Base-by-base conservation (phyloP, 1,284 basidiomycete genomes). In the Ganoderma leucocontextum region DNA sequence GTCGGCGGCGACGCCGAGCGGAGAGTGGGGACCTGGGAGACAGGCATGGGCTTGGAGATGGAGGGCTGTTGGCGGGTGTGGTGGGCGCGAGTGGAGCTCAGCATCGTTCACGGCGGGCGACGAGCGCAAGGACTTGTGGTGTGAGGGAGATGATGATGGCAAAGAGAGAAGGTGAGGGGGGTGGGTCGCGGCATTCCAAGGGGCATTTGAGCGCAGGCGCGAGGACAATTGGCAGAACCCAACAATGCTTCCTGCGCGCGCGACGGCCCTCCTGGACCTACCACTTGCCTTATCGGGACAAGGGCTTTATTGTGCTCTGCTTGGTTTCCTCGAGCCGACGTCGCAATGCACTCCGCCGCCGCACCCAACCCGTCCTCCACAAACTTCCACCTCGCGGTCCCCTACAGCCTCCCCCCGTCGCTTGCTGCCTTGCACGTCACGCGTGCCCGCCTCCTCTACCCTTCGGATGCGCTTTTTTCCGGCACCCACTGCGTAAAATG, bases 351-450 rank as follows among this genome's bases (percentile, higher is more conserved):
- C 55, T 60, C 69, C 25, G 42, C 70, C 47, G 52, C 47, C 47
- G 22, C 47, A 49, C 47, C 47, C 3, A 22, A 13, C 47, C 47
- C 67, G 52, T 62, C 61, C 25, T 85, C 88, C 6, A 67, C 79
- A 65, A 84, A 80, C 70, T 91, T 87, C 73, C 84, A 83, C 71
- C 76, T 81, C 47, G 78, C 83, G 33, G 73, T 91, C 19, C 82
- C 89, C 15, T 80, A 78, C 70, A 75, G 80, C 22, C 78, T 91
- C 61, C 87, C 89, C 8, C 83, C 88, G 7, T 63, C 82, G 49
- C 84, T 93, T 53, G 85, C 91, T 19, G 89, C 91, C 53, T 80
- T 90, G 38, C 89, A 92, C 75, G 78, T 83, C 0, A 73, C 80
- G n/a, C 83, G 86, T 63, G 78, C 77, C 15, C 78, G 75, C 58